Evolutionary conservation across 306 rosid genomes (phyloP).

Genomic region (Lathyrus sativus): DNA sequence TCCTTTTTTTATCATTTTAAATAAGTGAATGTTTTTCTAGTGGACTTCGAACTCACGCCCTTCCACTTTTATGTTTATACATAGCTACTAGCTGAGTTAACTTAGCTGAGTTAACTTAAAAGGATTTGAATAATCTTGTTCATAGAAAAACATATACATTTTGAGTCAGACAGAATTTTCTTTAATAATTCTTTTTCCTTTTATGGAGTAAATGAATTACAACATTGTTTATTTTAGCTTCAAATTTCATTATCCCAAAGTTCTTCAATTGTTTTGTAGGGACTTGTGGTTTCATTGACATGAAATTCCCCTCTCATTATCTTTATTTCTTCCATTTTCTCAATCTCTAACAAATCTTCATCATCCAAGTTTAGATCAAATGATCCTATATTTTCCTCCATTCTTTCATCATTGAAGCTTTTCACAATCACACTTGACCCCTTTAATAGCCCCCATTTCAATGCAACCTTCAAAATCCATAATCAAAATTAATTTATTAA

Average conservation of each 20-base stretch:
- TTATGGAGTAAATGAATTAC: neutral
- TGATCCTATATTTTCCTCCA: slow-evolving; percentile 68
- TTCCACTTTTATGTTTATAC: too few relatives aligned
- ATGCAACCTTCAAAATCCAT: slow-evolving; percentile 58
- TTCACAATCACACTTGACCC: slow-evolving; percentile 89
- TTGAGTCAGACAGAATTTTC: neutral
- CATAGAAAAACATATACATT: neutral
- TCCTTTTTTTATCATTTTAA: neutral
- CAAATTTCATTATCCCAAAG: slow-evolving; percentile 86
- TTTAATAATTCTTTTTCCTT: slow-evolving; percentile 10
- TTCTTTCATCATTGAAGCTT: slow-evolving; percentile 69
- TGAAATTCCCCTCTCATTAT: slow-evolving; percentile 89
- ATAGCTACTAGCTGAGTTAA: too few relatives aligned
- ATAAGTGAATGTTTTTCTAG: neutral
- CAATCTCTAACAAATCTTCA: slow-evolving; percentile 61
- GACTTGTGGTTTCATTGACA: slow-evolving; percentile 79
- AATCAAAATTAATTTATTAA: neutral
- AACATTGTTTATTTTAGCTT: slow-evolving; percentile 14
- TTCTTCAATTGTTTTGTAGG: slow-evolving; percentile 68
- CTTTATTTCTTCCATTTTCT: slow-evolving; percentile 68
- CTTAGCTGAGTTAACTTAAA: too few relatives aligned
- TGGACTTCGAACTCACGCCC: too few relatives aligned
- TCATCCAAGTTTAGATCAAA: slow-evolving; percentile 60
- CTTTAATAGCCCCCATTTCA: slow-evolving; percentile 75
- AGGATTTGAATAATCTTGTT: neutral